Evolutionary conservation across 331 rosid species (phyloP), one percentile per base, ranked within the genome.

Genomic region (Quercus phellos): DNA sequence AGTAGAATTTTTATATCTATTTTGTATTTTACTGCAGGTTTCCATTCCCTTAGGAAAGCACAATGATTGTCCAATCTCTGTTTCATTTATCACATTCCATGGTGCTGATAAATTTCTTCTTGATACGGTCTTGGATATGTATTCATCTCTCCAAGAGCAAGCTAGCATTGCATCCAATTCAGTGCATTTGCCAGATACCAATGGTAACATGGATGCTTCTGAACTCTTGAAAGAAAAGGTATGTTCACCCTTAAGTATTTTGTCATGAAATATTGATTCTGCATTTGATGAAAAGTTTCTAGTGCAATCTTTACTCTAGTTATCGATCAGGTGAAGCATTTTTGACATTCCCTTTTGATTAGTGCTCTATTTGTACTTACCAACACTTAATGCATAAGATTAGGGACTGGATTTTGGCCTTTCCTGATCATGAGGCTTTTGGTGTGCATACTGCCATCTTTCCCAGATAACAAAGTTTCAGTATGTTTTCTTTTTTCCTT

Each of bases 41-140:
- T 51, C 84, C 22, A 32, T 86, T 75, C 90, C 90, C 9, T 54
- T 86, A 34, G 90, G 90, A 83, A 78, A 42, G 79, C 87, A 83
- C 74, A 70, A 83, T 26, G 80, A 73, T n/a, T 74, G 72, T 75
- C 89, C 89, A 30, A 77, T 80, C 70, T 86, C 90, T 72, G 67
- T 86, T 75, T 86, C 90, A 71, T 70, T 83, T 56, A 50, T 83
- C 50, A 58, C 85, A 6, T 86, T 73, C 74, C 90, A 86, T 69
- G 85, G 85, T 42, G 85, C 73, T 3, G 90, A 86, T 78, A 86
- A 86, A 68, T 86, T 86, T 86, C 90, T 86, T 79, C 90, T 86
- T 50, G 90, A 86, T 67, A 80, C 76, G 42, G 82, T 86, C 72
- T 68, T 86, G 87, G 90, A 83, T 68, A 72, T 86, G 71, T 60